Base-by-base conservation (phyloP, 805 yeast species). In the Candida insectalens region DNA sequence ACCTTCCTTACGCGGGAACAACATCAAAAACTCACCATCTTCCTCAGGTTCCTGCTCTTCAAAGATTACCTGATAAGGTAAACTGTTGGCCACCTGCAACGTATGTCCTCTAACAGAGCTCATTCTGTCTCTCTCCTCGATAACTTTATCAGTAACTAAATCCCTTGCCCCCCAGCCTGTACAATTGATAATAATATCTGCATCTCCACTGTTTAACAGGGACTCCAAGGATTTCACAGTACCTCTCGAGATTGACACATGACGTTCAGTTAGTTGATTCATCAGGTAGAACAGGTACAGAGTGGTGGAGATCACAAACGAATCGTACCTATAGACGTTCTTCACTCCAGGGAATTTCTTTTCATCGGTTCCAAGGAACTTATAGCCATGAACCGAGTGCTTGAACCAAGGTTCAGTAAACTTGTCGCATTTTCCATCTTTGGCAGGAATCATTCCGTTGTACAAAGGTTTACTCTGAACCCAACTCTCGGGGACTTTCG, bases 1-100 rank as follows among this genome's bases (percentile, higher is more conserved):
- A 9, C 84, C 83, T 49, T 77, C 84, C 36, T 69, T 71, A 32
- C 84, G 55, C 13, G 84, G 84, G 59, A 78, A 71, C 19, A 71
- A 52, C 56, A 77, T 76, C 25, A 76, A 54, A 37, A 63, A 58
- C 41, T 78, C 84, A 30, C 60, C 60, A 1, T 60, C 59, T 39
- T 51, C 50, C 5, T 38, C 51, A 3, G 55, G 48, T 8, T 47
- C 42, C 7, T 37, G 36, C 27, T 49, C 47, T 9, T 56, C 57
- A 23, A 63, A 56, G 5, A 46, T 38, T 17, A 60, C 42, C 59
- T 69, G 57, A 42, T 47, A 48, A 42, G 58, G 57, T 43, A 57
- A 33, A 27, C 56, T 62, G 47, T 74, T 74, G 34, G 69, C 62
- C 6, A 75, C 63, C 17, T 69, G 58, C 10, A 76, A 42, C 7